A percentile compares a stretch with the other conserved stretches of the same genome.
These are phyloP conservation scores for Calophaca sinica DNA, from an alignment of 306 rosid species.

Conservation along the genomic window DNA sequence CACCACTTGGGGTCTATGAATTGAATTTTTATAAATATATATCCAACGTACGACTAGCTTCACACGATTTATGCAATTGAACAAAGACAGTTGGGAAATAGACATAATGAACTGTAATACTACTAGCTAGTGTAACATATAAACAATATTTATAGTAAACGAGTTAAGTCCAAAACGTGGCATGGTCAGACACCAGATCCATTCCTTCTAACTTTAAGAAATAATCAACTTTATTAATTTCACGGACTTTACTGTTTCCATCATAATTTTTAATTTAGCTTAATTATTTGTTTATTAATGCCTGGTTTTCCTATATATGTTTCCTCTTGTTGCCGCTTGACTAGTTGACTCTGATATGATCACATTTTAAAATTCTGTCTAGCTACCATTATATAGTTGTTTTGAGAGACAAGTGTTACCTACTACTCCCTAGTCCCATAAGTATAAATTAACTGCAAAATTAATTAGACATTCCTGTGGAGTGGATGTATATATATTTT, in stretches of 20 bases:
- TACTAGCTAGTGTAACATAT: background rate
- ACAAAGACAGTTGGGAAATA: slow-evolving; percentile 40
- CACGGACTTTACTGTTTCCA: slow-evolving; percentile 36
- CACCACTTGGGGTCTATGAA: slow-evolving; percentile 15
- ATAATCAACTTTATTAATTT: background rate
- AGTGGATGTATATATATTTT: background rate
- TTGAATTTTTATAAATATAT: slow-evolving; percentile 25
- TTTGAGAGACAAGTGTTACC: slow-evolving; percentile 34
- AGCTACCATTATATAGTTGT: background rate
- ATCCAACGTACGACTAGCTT: slow-evolving; percentile 35
- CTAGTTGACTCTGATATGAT: slow-evolving; percentile 19
- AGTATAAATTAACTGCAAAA: background rate
- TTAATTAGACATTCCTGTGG: slow-evolving; percentile 42
- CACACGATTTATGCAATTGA: slow-evolving; percentile 39
- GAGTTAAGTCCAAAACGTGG: slow-evolving; percentile 22
- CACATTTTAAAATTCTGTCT: too few species aligned
- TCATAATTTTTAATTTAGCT: slow-evolving; percentile 18
- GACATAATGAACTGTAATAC: slow-evolving; percentile 42
- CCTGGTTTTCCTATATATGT: slow-evolving; percentile 44
- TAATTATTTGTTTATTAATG: slow-evolving; percentile 32
- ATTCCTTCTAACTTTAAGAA: slow-evolving; percentile 24
- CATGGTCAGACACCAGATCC: slow-evolving; percentile 21
- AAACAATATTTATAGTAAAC: background rate
- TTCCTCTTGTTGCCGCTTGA: slow-evolving; percentile 47
- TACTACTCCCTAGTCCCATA: too few species aligned